These are phyloP conservation scores for Penicillium vulpinum DNA, from an alignment of 2,329 filamentous ascomycete species.

Conservation along the genomic window DNA sequence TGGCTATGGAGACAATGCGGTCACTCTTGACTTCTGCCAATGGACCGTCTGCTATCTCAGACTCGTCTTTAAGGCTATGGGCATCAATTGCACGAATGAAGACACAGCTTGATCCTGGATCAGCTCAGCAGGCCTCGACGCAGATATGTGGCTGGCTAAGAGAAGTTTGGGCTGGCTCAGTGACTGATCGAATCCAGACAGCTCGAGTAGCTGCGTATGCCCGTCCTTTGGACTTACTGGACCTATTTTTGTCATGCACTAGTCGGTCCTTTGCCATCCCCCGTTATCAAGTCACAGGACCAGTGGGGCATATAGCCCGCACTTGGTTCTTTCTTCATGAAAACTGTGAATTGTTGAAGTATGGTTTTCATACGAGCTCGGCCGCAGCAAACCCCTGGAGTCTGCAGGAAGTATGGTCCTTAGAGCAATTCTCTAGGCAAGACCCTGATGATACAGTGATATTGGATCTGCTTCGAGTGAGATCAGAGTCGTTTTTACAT, in stretches of 20 bases:
- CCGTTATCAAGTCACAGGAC: slow-evolving; percentile 24
- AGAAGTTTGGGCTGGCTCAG: slow-evolving; percentile 68
- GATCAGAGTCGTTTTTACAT: slow-evolving; percentile 48
- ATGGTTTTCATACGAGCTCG: slow-evolving; percentile 48
- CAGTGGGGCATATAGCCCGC: slow-evolving; percentile 32
- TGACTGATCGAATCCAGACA: slow-evolving; percentile 66
- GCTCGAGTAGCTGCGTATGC: slow-evolving; percentile 64
- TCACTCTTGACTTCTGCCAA: slow-evolving; percentile 73
- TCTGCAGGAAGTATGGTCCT: slow-evolving; percentile 18
- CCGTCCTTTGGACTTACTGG: slow-evolving; percentile 64
- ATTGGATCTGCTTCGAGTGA: slow-evolving; percentile 48
- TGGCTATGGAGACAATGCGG: slow-evolving; percentile 68
- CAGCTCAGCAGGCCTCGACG: slow-evolving; percentile 66
- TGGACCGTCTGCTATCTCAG: slow-evolving; percentile 75
- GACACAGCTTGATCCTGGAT: slow-evolving; percentile 67
- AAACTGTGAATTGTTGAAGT: slow-evolving; percentile 48
- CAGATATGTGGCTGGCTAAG: slow-evolving; percentile 80
- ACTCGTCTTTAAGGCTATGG: slow-evolving; percentile 76
- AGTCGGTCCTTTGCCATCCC: slow-evolving; percentile 49
- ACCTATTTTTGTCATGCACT: slow-evolving; percentile 68
- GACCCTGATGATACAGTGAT: slow-evolving; percentile 40
- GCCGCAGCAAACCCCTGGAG: slow-evolving; percentile 27
- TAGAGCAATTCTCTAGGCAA: slow-evolving; percentile 29
- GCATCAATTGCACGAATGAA: slow-evolving; percentile 65
- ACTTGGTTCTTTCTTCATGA: slow-evolving; percentile 45